Evolutionary conservation across 2,329 filamentous ascomycete genomes (phyloP), one percentile per base, ranked within the genome.

Genomic region (Pestalotiopsis sp.): DNA sequence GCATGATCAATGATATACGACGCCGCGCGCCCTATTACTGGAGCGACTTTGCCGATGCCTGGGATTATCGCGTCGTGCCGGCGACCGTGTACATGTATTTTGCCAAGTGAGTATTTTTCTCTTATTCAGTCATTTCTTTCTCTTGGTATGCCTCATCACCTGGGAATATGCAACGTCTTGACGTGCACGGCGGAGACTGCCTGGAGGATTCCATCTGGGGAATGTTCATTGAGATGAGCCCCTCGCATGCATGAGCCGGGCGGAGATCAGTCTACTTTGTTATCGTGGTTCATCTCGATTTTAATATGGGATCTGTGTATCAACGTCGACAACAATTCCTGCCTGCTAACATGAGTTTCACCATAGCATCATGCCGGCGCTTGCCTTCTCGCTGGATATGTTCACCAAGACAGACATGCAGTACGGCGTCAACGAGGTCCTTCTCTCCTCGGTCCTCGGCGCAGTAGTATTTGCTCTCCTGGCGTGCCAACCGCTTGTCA

Each of bases 71-170:
- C 66, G 93, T 97, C 57, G 87, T 97, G 52, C 94, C 94, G 1
- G 93, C 93, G 17, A 97, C 94, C 11, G 84, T 97, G 38, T 97
- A 97, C 81, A 97, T 97, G 93, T 97, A 96, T 83, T 97, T 97
- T 86, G 93, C 94, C 71, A 97, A 97, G 93, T 95, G 86, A 71
- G 84, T n/a, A n/a, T n/a, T 73, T 6, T 27, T 23, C 64, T 25
- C 25, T 2, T 23, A 11, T 5, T 67, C 41, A 65, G 41, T 17
- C 59, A 36, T 58, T 41, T 23, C 25, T 45, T 45, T 45, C 41
- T n/a, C 1, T 52, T 4, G 27, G n/a, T 5, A 1, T 59, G 4
- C 20, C 20, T 23, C 11, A 4, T 6, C n/a, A 14, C 3, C 9
- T 25, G 20, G 27, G n/a, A 31, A 58, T 59, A 13, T 3, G 27